phyloP scores from a whole-genome alignment of 2,329 filamentous ascomycete genomes.

The Decorospora gaudefroyi region DNA sequence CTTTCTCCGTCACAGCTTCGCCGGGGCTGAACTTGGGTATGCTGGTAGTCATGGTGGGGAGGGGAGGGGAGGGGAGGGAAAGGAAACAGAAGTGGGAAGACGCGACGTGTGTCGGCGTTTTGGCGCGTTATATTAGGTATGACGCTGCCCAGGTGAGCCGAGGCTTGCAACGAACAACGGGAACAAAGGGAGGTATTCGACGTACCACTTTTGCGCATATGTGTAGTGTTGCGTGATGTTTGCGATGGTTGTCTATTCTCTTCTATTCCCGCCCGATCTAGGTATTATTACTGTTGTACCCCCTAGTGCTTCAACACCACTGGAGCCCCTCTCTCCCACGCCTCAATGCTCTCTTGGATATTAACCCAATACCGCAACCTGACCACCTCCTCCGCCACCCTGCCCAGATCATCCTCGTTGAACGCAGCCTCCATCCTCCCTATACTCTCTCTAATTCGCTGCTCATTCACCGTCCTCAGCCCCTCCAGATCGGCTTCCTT shows the following conservation, averaged over 20 bases:
- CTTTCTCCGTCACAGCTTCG: conserved; percentile 40
- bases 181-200: too few species aligned
- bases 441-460: conserved; percentile 67
- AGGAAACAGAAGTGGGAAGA: conserved; percentile 24
- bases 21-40: conserved; percentile 35
- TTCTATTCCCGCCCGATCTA: too few species aligned
- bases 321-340: conserved; percentile 80
- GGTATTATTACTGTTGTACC: too few species aligned
- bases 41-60: conserved; percentile 41
- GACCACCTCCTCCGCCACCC: conserved; percentile 73
- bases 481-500: conserved; percentile 65
- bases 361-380: conserved; percentile 88
- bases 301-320: conserved; percentile 60
- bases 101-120: too few species aligned
- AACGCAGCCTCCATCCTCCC: conserved; percentile 67
- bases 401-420: conserved; percentile 64
- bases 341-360: conserved; percentile 75
- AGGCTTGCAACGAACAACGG: too few species aligned
- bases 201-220: too few species aligned
- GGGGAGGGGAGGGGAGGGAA: conserved; percentile 31
- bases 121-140: too few species aligned
- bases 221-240: too few species aligned
- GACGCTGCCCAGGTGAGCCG: too few species aligned
- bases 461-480: conserved; percentile 69
- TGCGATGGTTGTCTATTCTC: too few species aligned